Conservation (phyloP, 2,329 filamentous ascomycete genomes). For the Penicillium sp. region DNA sequence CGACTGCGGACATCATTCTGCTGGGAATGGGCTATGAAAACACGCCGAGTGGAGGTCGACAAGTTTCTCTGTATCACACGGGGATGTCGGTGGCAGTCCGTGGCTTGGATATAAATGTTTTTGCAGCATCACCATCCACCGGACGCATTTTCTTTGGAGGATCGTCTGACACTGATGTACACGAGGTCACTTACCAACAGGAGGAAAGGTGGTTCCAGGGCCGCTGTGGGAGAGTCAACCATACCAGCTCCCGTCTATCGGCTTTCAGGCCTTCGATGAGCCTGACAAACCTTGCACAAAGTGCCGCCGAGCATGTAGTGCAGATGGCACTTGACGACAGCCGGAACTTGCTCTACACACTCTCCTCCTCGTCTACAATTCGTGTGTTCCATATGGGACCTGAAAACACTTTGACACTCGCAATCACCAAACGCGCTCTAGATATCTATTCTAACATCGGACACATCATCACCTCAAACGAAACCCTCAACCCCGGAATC, state of each 20-base stretch:
- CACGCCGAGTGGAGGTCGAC: constrained; percentile 57
- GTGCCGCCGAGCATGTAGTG: constrained; percentile 54
- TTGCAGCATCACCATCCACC: constrained; percentile 65
- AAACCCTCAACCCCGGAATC: constrained; percentile 61
- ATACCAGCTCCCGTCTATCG: constrained; percentile 65
- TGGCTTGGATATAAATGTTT: constrained; percentile 65
- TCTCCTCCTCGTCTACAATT: constrained; percentile 81
- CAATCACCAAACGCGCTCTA: constrained; percentile 47
- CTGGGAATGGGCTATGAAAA: constrained; percentile 68
- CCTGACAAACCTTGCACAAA: constrained; percentile 30
- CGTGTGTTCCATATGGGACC: constrained; percentile 79
- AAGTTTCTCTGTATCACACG: constrained; percentile 75
- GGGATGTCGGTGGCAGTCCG: constrained; percentile 71
- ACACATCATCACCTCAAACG: constrained; percentile 67
- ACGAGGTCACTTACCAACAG: constrained; percentile 91
- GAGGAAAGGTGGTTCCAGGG: constrained; percentile 95
- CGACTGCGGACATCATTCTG: constrained; percentile 71
- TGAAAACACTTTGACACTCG: constrained; percentile 44
- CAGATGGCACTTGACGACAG: constrained; percentile 84
- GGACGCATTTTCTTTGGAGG: constrained; percentile 93
- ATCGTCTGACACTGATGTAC: constrained; percentile 70
- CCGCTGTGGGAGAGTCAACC: constrained; percentile 78
- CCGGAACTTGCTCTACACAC: constrained; percentile 77
- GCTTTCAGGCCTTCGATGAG: constrained; percentile 42
- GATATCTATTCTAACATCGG: constrained; percentile 62